These are phyloP conservation scores for Patellifolia procumbens DNA, from an alignment of 179 eudicot genomes.

Conservation along the genomic window DNA sequence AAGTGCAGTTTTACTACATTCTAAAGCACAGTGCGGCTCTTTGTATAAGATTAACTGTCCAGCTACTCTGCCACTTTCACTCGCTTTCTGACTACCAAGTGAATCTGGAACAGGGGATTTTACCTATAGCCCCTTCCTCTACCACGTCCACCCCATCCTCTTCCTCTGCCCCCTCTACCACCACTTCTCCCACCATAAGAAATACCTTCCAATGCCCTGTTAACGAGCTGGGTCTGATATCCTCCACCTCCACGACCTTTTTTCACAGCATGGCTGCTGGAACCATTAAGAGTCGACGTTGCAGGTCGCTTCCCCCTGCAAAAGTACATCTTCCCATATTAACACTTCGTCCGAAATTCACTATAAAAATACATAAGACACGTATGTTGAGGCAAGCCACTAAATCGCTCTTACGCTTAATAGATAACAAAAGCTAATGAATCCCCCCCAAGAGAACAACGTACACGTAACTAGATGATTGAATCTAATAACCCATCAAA, in stretches of 20 bases:
- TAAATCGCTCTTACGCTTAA: no score
- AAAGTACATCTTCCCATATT: neutral
- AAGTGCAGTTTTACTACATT: conserved; percentile 14
- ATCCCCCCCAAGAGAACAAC: no score
- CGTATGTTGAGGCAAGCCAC: neutral
- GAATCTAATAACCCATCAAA: no score
- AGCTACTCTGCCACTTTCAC: conserved; percentile 8
- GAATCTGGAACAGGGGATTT: neutral
- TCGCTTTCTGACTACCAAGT: neutral
- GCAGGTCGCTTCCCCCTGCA: conserved; percentile 68
- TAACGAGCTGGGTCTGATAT: conserved; percentile 40
- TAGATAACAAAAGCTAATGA: no score
- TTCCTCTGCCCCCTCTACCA: conserved; percentile 41
- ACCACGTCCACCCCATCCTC: conserved; percentile 48
- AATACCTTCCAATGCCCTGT: conserved; percentile 44
- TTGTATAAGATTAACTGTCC: neutral
- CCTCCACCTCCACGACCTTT: conserved; percentile 47
- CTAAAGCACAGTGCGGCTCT: neutral
- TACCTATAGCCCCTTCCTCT: conserved; percentile 44
- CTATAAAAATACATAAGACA: neutral
- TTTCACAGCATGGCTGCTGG: conserved; percentile 43
- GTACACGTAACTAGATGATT: no score
- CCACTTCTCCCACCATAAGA: conserved; percentile 41
- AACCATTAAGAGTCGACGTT: conserved; percentile 46
- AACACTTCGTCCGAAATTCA: neutral